Evolutionary conservation across 23 red algal genomes (phyloP), one percentile per base, ranked within the genome.

Genomic region (Rhodosorus marinus): DNA sequence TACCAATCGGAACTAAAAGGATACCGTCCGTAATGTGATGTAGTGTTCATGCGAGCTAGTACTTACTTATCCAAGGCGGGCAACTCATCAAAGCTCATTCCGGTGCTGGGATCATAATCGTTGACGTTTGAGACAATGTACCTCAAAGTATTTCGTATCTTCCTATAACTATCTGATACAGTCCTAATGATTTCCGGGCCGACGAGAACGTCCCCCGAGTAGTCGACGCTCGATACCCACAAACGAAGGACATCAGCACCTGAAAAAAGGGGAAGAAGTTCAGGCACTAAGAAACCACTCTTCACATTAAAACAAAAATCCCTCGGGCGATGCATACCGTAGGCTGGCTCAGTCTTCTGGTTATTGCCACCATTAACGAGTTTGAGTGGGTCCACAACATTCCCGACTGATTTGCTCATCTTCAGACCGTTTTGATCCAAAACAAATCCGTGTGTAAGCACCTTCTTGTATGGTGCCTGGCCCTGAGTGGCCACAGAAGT

Each of bases 381-480:
- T 11, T 47, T 67, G 15, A 69, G 6, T n/a, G 88, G 88, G 48
- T 95, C 88, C n/a, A 95, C 49, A 21, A 95, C 88, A 32, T 95
- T 95, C 22, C 88, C 88, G 58, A 83, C 47, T 15, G 70, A 79
- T 47, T 95, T 95, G 57, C 65, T 74, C 88, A 95, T 95, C 58
- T 95, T 95, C 8, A 95, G 51, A 29, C 88, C 88, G 51, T 84
- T 84, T 52, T 84, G 78, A 40, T 95, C 88, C 0, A 95, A 52
- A 2, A 95, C 77, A 47, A 95, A 95, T 36, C 88, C 88, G 35
- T 95, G 88, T 40, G 88, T 95, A 1, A 95, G 71, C 9, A 84
- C 88, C 20, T 63, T 51, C 41, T 55, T 61, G 65, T 80, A 95
- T 19, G 88, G 88, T 1, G 88, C 88, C 23, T 33, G 23, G 25